Base-by-base conservation (phyloP, 441 rosid genomes). In the Pelargonium myrrhifolium region DNA sequence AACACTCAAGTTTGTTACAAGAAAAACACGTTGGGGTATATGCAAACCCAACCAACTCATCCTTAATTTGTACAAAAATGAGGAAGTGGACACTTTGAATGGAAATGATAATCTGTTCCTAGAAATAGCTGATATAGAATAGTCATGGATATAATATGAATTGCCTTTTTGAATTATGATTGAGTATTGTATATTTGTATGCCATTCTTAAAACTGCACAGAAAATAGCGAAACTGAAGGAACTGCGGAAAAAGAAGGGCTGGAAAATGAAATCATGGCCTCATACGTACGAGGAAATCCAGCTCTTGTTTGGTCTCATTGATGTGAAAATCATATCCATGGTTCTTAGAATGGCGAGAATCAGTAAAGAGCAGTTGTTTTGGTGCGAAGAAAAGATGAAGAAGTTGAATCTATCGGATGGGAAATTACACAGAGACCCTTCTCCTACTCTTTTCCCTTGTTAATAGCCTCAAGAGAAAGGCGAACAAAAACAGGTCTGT, bases 371-470 rank as follows among this genome's bases (percentile, higher is more conserved):
- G 73, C 90, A 94, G 65, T 76, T 94, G 65, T 76, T 87, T 5
- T 94, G 99, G 99, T 92, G 99, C 17, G 97, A 92, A 82, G 97
- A 89, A 64, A 94, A 92, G 88, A 86, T 94, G 80, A 94, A 94
- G 68, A 94, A 87, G 28, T 81, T 94, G 37, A 77, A 83, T 68
- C 67, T 88, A 56, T 67, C 82, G 0, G 79, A 72, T 56, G 89
- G 97, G 66, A 87, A 79, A 79, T 71, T 89, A 79, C 80, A 80
- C 60, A 86, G 97, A 75, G 96, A 94, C 20, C 91, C 96, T 4
- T 84, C 88, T 31, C 96, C 98, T 24, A 72, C 83, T 68, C 89
- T 94, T 37, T 89, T 89, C 82, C 99, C 97, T 42, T 91, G 93
- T 79, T 88, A 80, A 85, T 66, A 62, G 51, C 28, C 61, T 56